These are phyloP conservation scores for Coprinellus micaceus DNA, from an alignment of 768 basidiomycete species.

Conservation along the genomic window DNA sequence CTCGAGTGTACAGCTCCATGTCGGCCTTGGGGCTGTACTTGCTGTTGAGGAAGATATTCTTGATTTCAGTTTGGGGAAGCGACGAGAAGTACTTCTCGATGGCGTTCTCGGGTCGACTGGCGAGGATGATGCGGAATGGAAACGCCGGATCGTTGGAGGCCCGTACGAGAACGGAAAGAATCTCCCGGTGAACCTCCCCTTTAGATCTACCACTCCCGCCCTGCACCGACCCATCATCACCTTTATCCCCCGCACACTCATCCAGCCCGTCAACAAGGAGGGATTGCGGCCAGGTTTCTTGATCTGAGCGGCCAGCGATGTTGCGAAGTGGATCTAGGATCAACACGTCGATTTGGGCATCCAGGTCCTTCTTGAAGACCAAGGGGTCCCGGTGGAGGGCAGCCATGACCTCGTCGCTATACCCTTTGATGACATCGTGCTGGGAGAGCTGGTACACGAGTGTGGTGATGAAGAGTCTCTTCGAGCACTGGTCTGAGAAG, in stretches of 20 bases:
- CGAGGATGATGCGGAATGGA: background rate
- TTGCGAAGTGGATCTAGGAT: conserved; percentile 13
- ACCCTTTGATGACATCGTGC: conserved; percentile 1
- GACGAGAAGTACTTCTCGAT: background rate
- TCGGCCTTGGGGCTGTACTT: no score
- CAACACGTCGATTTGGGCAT: conserved; percentile 16
- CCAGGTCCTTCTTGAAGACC: conserved; percentile 14
- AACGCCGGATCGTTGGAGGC: background rate
- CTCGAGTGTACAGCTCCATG: no score
- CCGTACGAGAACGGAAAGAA: background rate
- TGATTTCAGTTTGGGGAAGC: no score
- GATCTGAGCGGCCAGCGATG: background rate
- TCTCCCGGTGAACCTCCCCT: background rate
- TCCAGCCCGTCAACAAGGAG: conserved; percentile 27
- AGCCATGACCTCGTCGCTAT: background rate
- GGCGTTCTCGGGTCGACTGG: background rate
- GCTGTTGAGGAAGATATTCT: no score
- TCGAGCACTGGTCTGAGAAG: conserved; percentile 16
- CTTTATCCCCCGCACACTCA: conserved; percentile 16
- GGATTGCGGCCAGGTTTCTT: background rate
- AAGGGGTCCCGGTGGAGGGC: conserved; percentile 13
- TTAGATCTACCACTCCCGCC: background rate
- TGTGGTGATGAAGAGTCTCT: conserved; percentile 24
- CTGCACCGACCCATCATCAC: background rate
- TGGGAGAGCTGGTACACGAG: conserved; percentile 25